These are phyloP conservation scores for Coemansia javaensis DNA, from an alignment of 192 early-diverging fungal genomes.

Conservation along the genomic window DNA sequence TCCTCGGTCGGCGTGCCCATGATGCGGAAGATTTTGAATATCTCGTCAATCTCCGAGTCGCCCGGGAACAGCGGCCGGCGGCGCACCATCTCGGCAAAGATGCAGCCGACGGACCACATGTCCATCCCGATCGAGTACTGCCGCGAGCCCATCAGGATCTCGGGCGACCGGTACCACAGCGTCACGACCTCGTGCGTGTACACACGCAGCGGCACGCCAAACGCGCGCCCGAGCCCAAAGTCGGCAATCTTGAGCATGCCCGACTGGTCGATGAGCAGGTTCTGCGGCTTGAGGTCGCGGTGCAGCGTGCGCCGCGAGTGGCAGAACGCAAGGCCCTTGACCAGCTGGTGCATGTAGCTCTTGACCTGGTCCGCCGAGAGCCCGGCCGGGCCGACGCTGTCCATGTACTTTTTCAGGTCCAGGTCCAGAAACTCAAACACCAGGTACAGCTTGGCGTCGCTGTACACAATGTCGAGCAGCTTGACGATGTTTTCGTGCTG, in stretches of 20 bases:
- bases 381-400: constrained; percentile 50
- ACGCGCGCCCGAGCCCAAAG: constrained; percentile 91
- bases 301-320: constrained; percentile 80
- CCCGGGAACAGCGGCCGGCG: constrained; percentile 84
- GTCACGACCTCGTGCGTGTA: constrained; percentile 96
- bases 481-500: constrained; percentile 33
- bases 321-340: constrained; percentile 84
- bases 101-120: too few relatives aligned
- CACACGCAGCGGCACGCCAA: constrained; percentile 83
- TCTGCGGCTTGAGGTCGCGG: too few relatives aligned
- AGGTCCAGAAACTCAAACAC: constrained; percentile 96
- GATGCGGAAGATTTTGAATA: constrained; percentile 85
- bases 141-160: constrained; percentile 86
- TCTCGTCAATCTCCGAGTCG: constrained; percentile 85
- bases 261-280: constrained; percentile 83
- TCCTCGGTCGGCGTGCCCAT: constrained; percentile 78
- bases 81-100: too few relatives aligned
- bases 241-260: constrained; percentile 91
- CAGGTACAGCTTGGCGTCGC: constrained; percentile 81
- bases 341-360: constrained; percentile 90
- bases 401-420: constrained; percentile 85
- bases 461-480: constrained; percentile 83
- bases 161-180: too few relatives aligned
- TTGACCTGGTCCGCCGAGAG: constrained; percentile 60
- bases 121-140: constrained; percentile 92